Conservation (phyloP, 208 protist genomes). For the Acanthamoeba lenticulata region DNA sequence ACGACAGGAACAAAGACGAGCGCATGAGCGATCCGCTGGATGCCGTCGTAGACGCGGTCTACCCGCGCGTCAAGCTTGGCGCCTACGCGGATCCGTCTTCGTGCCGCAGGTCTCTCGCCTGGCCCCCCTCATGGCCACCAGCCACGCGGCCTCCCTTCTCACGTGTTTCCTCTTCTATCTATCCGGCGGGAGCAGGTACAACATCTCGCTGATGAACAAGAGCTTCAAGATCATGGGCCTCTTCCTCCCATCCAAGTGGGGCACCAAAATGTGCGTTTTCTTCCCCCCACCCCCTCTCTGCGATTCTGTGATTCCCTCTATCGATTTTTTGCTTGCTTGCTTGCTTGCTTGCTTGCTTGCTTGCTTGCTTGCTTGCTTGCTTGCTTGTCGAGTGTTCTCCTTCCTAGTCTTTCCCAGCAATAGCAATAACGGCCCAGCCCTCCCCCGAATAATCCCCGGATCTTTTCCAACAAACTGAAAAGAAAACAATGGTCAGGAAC, state of each 20-base stretch:
- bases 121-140: background rate
- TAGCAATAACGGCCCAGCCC: background rate
- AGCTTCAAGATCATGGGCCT: constrained; percentile 43
- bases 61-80: background rate
- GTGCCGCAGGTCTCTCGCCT: background rate
- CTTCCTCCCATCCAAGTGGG: background rate
- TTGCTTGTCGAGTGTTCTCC: too few species aligned
- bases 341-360: too few species aligned
- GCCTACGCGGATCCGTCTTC: background rate
- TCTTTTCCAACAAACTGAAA: too few species aligned
- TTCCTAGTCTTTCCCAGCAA: background rate
- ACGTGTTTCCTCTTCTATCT: too few species aligned
- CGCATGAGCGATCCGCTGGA: constrained; percentile 5
- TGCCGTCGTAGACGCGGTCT: background rate
- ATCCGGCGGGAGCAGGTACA: background rate
- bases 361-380: too few species aligned
- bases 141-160: too few species aligned
- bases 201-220: constrained; percentile 50
- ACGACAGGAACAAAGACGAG: constrained; percentile 35
- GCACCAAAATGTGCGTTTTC: constrained; percentile 19
- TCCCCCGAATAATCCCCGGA: too few species aligned
- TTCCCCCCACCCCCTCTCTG: too few species aligned
- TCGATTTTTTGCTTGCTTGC: too few species aligned
- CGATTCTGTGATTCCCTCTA: too few species aligned
- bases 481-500: too few species aligned